These are phyloP conservation scores for Wallacemonas sp. DNA, from an alignment of 208 protist genomes.

Conservation along the genomic window DNA sequence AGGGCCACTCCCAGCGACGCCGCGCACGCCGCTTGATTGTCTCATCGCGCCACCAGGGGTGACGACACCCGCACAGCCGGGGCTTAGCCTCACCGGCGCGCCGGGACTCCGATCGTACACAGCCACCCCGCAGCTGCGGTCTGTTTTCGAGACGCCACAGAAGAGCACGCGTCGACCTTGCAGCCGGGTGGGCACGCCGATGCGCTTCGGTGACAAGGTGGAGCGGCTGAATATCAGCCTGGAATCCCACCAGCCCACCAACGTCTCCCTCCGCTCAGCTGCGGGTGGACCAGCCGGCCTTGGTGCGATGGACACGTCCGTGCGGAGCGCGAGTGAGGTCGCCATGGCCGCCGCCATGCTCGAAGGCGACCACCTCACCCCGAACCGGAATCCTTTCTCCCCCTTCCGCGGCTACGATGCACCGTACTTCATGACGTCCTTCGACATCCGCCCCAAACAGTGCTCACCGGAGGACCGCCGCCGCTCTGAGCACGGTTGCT, in stretches of 20 bases:
- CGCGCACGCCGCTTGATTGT: constrained; percentile 1
- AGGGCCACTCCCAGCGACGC: not conserved
- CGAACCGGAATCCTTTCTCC: constrained; percentile 66
- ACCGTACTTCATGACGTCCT: constrained; percentile 6
- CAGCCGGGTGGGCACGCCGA: constrained; percentile 2
- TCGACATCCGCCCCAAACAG: constrained; percentile 26
- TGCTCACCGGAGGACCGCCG: too few species aligned
- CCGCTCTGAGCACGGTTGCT: too few species aligned
- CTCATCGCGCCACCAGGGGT: not conserved
- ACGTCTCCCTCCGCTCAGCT: not conserved
- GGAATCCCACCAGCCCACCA: constrained; percentile 7
- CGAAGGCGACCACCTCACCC: constrained; percentile 47
- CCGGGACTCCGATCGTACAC: not conserved
- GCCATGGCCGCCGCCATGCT: not conserved
- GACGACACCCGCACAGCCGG: not conserved
- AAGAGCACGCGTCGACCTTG: constrained; percentile 30
- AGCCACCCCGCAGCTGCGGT: constrained; percentile 15
- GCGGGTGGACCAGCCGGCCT: not conserved
- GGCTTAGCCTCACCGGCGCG: not conserved
- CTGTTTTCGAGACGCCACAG: constrained; percentile 38
- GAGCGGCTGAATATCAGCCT: constrained; percentile 14
- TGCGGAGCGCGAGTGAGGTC: not conserved
- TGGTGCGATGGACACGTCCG: not conserved
- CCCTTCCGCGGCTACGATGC: constrained; percentile 16
- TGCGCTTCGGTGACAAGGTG: constrained; percentile 7